Conservation (phyloP, 192 early-diverging fungal genomes). For the Backusella morwellensis region DNA sequence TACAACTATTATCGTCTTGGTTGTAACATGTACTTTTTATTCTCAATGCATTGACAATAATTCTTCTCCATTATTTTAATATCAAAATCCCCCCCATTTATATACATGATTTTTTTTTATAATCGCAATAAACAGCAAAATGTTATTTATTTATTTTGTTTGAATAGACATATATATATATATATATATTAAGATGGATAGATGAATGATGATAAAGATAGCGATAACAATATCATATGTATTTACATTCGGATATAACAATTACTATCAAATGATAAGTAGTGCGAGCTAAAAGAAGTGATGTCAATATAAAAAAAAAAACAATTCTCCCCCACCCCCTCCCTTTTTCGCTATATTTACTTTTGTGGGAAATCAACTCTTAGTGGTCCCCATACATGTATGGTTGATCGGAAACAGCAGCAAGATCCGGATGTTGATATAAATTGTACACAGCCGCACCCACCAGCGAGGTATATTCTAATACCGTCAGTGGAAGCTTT, state of each 20-base stretch:
- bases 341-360: background rate
- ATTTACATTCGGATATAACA: background rate
- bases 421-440: background rate
- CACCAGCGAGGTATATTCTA: background rate
- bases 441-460: background rate
- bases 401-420: background rate
- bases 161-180: background rate
- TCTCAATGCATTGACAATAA: too few species aligned
- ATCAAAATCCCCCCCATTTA: too few species aligned
- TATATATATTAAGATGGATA: background rate
- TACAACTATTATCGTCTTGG: too few species aligned
- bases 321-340: background rate
- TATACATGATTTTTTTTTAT: too few species aligned
- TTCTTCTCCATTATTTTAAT: too few species aligned
- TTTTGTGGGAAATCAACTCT: background rate
- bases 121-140: too few species aligned
- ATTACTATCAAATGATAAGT: background rate
- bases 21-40: too few species aligned
- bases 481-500: background rate
- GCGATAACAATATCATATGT: background rate
- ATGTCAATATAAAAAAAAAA: background rate
- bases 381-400: background rate
- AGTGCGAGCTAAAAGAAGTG: background rate
- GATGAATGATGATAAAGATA: background rate
- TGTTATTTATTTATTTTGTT: background rate